A percentile compares a stretch with the other conserved stretches of the same genome.
phyloP scores from a whole-genome alignment of 371 early-diverging fungal genomes.

The Chytridium lagenaria region DNA sequence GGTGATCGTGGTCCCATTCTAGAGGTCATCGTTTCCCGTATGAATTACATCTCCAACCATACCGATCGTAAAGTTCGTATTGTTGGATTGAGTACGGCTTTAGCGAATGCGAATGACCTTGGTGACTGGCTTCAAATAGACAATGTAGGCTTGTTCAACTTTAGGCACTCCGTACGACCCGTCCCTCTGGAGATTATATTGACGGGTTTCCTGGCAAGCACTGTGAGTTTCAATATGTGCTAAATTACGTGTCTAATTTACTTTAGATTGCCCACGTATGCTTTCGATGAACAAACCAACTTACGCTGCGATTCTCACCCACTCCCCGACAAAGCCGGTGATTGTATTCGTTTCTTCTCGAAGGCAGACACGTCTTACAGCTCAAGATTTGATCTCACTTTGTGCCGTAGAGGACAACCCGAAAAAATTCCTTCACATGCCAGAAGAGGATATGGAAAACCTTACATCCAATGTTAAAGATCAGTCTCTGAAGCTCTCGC shows the following conservation, averaged over 20 bases:
- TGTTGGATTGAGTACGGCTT: constrained; percentile 96
- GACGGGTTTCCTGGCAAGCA: constrained; percentile 94
- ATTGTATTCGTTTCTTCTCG: constrained; percentile 98
- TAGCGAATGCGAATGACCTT: constrained; percentile 97
- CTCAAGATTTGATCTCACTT: constrained; percentile 90
- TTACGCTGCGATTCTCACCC: constrained; percentile 89
- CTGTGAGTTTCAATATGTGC: constrained; percentile 53
- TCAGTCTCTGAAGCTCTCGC: constrained; percentile 73
- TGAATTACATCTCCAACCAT: constrained; percentile 89
- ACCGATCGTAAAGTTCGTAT: constrained; percentile 80
- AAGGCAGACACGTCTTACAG: constrained; percentile 92
- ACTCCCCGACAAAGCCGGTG: constrained; percentile 90
- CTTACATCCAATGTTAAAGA: constrained; percentile 74
- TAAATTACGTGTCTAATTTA: constrained; percentile 4
- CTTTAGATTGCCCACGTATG: constrained; percentile 83
- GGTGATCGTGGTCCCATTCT: constrained; percentile 97
- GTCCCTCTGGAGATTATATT: constrained; percentile 95
- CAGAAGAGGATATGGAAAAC: constrained; percentile 79
- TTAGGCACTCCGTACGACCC: constrained; percentile 92
- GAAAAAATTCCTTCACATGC: constrained; percentile 85
- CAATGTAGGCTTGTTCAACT: constrained; percentile 87
- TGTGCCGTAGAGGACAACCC: constrained; percentile 93
- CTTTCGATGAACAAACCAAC: constrained; percentile 97
- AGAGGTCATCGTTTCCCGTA: constrained; percentile 97
- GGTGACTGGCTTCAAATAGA: constrained; percentile 94